Evolutionary conservation across 192 early-diverging fungal genomes (phyloP), one percentile per base, ranked within the genome.

Genomic region (Gaertneriomyces semiglobifer): DNA sequence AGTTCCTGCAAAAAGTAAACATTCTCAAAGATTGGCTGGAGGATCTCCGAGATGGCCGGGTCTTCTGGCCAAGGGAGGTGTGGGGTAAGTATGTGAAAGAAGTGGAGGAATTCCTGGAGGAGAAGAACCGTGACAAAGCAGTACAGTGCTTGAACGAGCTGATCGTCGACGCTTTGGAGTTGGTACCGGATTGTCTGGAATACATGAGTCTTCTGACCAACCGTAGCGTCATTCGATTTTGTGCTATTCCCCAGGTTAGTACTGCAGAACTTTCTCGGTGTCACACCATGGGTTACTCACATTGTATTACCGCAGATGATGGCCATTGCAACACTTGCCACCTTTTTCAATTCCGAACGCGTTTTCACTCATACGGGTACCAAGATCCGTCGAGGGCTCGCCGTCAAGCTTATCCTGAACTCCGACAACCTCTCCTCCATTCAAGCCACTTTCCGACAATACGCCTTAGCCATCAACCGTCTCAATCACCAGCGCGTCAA

Each of bases 1-100:
- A 93, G 56, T 98, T 99, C 75, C 79, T 99, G 68, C 97, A 99
- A 86, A 98, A 98, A 82, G 88, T 89, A 44, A 99, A 99, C 74
- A 99, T 99, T 56, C 89, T 91, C 41, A 93, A 96, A 42, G 97
- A 99, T 76, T 97, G 89, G 69, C 76, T 89, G 66, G 93, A 95
- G 68, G 97, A 99, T 67, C 68, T 94, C 55, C 71, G 85, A 14
- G 92, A 98, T 46, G 90, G 90, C 2, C 79, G 97, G 58, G 82
- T 86, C 59, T 99, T 98, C 83, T 99, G 97, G 97, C 97, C 97
- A 44, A 85, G 89, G 70, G 90, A 88, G 53, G 90, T 98, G 47
- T 99, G 96, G 96, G 82, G 81, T 20, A 67, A 90, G 64, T 96
- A 96, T 70, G 86, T 77, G 7, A 7, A 12, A 7, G 70, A 70